A percentile compares a stretch with the other conserved stretches of the same genome.
Conservation (phyloP, 768 basidiomycete species). For the Lanmaoa rubissima region DNA sequence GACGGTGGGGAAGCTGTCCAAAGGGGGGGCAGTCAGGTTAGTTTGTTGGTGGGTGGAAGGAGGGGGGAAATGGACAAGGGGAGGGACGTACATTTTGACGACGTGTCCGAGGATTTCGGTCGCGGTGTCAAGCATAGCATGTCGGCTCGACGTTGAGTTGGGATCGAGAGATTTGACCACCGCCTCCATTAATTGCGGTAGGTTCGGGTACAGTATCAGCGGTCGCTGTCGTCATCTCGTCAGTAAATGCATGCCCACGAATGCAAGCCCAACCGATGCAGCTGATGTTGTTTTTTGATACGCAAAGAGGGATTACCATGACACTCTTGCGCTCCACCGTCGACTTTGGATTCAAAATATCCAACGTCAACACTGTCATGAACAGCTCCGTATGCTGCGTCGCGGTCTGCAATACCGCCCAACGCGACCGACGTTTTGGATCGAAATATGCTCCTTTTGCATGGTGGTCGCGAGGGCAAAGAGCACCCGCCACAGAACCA, state of each 20-base stretch:
- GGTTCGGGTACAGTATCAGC: conserved; percentile 74
- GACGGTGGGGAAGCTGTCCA: conserved; percentile 73
- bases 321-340: no score
- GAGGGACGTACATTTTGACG: conserved; percentile 74
- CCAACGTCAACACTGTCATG: no score
- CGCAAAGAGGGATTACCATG: no score
- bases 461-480: conserved; percentile 40
- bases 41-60: not conserved
- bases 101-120: conserved; percentile 94
- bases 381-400: no score
- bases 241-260: not conserved
- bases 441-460: no score
- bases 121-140: conserved; percentile 85
- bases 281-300: no score
- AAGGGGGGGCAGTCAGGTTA: not conserved
- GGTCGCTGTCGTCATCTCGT: conserved; percentile 55
- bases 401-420: no score
- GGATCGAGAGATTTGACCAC: conserved; percentile 97
- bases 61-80: not conserved
- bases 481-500: conserved; percentile 81
- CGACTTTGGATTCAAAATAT: no score
- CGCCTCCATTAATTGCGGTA: conserved; percentile 87
- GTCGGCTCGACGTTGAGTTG: conserved; percentile 69
- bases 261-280: no score
- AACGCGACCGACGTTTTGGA: no score